phyloP scores from a whole-genome alignment of 164 flowering plant species.

The Platanus orientalis region DNA sequence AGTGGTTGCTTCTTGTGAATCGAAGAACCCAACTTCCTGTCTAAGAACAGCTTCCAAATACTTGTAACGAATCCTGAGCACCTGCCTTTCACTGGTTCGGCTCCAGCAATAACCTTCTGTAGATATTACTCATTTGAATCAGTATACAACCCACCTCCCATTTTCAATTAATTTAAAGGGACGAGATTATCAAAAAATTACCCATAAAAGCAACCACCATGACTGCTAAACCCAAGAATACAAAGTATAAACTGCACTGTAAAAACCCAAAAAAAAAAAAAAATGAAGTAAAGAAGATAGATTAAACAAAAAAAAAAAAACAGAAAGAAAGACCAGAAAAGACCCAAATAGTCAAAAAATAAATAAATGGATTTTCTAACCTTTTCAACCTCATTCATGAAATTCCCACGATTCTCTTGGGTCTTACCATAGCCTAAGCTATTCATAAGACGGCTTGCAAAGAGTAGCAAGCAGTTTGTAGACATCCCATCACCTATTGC shows the following conservation, averaged over 20 bases:
- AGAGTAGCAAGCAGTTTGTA: conserved; percentile 63
- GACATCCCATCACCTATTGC: conserved; percentile 96
- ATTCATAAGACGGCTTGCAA: conserved; percentile 71
- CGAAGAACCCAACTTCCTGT: conserved; percentile 91
- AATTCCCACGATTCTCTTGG: conserved; percentile 33
- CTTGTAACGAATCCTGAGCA: conserved; percentile 63
- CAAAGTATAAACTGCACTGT: conserved; percentile 77
- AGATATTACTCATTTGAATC: conserved; percentile 8
- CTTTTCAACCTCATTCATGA: conserved; percentile 79
- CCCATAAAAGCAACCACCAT: conserved; percentile 86
- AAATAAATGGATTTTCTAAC: conserved; percentile 25
- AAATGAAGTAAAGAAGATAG: background rate
- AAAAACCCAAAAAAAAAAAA: conserved; percentile 9
- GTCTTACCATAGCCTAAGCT: conserved; percentile 64
- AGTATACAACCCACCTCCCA: background rate
- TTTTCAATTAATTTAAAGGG: background rate
- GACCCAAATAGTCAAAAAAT: background rate
- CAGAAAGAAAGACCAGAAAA: background rate
- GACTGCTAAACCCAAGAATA: conserved; percentile 78
- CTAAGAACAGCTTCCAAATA: conserved; percentile 81
- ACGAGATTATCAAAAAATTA: conserved; percentile 25
- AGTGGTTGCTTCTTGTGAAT: conserved; percentile 83
- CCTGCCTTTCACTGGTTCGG: conserved; percentile 82
- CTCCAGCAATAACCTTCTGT: conserved; percentile 98
- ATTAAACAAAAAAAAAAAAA: background rate